Conservation (phyloP, 768 basidiomycete genomes). For the Auricularia heimuer region DNA sequence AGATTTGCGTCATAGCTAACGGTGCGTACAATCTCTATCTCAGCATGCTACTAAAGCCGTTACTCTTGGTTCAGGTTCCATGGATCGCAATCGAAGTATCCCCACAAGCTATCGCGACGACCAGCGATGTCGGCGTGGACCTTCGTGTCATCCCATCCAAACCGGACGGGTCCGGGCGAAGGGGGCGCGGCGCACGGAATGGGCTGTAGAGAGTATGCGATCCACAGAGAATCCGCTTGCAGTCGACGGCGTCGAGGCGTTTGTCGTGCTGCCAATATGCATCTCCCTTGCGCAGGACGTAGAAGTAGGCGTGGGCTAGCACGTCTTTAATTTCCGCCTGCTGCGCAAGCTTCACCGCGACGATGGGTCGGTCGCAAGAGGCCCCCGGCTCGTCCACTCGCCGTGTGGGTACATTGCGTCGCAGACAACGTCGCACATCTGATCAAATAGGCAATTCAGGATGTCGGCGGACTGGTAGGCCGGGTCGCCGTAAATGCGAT, state of each 20-base stretch:
- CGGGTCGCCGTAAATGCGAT: background rate
- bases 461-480: too few relatives aligned
- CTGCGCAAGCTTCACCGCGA: background rate
- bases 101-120: too few relatives aligned
- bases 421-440: background rate
- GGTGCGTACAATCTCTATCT: too few relatives aligned
- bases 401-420: background rate
- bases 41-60: too few relatives aligned
- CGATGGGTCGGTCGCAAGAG: background rate
- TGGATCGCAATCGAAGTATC: too few relatives aligned
- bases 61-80: too few relatives aligned
- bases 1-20: too few relatives aligned
- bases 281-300: background rate
- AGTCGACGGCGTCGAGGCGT: background rate
- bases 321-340: background rate
- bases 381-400: background rate
- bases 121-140: too few relatives aligned
- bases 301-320: background rate
- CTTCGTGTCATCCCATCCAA: too few relatives aligned
- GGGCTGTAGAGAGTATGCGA: background rate
- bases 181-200: too few relatives aligned
- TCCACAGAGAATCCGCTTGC: background rate
- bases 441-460: too few relatives aligned
- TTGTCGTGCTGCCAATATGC: background rate
- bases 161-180: too few relatives aligned